Conservation (phyloP, 2,329 filamentous ascomycete genomes). For the Exophiala aquamarina region DNA sequence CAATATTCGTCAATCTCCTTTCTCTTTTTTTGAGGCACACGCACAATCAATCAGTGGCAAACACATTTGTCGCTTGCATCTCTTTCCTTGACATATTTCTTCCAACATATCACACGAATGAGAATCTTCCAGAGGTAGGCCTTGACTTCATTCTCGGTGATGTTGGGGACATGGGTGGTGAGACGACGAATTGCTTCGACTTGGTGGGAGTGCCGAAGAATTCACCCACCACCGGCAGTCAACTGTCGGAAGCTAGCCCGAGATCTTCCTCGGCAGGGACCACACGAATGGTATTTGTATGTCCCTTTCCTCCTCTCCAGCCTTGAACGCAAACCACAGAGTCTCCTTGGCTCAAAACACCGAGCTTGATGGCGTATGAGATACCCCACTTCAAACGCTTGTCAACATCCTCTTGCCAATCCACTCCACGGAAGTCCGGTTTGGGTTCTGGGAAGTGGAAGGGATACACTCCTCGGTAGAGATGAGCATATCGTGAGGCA, state of each 20-base stretch:
- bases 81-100: no score
- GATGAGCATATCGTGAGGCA: constrained; percentile 84
- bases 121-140: not conserved
- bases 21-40: no score
- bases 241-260: constrained; percentile 28
- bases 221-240: constrained; percentile 22
- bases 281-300: constrained; percentile 63
- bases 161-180: constrained; percentile 13
- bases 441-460: constrained; percentile 92
- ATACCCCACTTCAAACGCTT: constrained; percentile 97
- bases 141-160: constrained; percentile 12
- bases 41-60: no score
- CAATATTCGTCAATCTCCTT: no score
- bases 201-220: constrained; percentile 17
- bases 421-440: constrained; percentile 79
- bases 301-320: constrained; percentile 67
- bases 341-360: constrained; percentile 76
- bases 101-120: not conserved
- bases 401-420: constrained; percentile 98
- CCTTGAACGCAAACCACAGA: constrained; percentile 66
- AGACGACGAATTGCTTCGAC: constrained; percentile 15
- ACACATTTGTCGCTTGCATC: no score
- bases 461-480: constrained; percentile 97
- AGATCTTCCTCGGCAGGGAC: constrained; percentile 46
- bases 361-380: constrained; percentile 77